Conservation (phyloP, 345 rosid genomes). For the Hibiscus mutabilis region DNA sequence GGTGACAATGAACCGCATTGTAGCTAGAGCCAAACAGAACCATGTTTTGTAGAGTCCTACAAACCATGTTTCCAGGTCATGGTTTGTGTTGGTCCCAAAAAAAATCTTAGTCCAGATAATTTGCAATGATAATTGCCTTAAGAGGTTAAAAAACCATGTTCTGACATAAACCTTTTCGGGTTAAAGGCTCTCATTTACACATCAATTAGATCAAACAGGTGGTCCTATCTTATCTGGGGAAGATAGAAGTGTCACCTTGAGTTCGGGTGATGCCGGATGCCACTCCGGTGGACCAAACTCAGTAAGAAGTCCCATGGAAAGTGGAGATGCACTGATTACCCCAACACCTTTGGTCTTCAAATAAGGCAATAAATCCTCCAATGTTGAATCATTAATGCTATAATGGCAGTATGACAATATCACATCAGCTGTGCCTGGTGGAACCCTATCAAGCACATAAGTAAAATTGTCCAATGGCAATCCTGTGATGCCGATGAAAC, state of each 20-base stretch:
- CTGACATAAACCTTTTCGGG: not conserved
- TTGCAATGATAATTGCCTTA: not conserved
- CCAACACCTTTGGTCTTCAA: constrained; percentile 81
- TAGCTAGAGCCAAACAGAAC: not conserved
- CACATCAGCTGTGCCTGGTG: constrained; percentile 67
- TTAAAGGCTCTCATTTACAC: not conserved
- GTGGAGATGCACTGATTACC: constrained; percentile 79
- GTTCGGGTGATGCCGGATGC: constrained; percentile 84
- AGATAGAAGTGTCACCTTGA: constrained; percentile 46
- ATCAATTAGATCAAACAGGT: not conserved
- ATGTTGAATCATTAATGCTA: constrained; percentile 71
- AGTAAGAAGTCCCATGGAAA: constrained; percentile 85
- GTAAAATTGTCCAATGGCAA: constrained; percentile 64
- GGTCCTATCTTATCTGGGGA: not conserved
- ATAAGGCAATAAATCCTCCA: too few relatives aligned
- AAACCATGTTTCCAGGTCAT: not conserved
- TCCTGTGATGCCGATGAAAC: constrained; percentile 89
- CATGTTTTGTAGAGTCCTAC: not conserved
- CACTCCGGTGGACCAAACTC: constrained; percentile 92
- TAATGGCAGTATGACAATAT: constrained; percentile 76
- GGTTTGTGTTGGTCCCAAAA: too few relatives aligned
- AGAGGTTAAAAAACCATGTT: not conserved
- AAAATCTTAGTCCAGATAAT: too few relatives aligned
- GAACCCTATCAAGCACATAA: constrained; percentile 82
- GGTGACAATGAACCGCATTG: not conserved